A percentile compares a stretch with the other conserved stretches of the same genome.
These are phyloP conservation scores for Discostella stelligera DNA, from an alignment of 352 stramenopile species.

Conservation along the genomic window DNA sequence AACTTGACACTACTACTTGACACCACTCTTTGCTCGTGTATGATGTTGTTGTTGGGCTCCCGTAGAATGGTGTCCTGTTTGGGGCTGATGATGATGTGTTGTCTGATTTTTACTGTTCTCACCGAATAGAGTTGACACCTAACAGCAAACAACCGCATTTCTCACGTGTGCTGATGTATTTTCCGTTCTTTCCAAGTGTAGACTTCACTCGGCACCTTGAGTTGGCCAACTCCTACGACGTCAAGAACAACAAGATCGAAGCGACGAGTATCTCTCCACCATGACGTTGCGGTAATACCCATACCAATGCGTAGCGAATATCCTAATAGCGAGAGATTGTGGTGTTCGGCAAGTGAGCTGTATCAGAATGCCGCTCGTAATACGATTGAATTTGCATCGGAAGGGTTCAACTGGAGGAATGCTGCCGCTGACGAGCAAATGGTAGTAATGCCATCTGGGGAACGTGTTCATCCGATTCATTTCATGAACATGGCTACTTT, in stretches of 20 bases:
- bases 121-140: no score
- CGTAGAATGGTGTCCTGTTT: no score
- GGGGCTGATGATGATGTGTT: no score
- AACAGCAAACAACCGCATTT: no score
- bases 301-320: slow-evolving; percentile 74
- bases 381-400: slow-evolving; percentile 65
- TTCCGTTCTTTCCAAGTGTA: neutral
- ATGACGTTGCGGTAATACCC: slow-evolving; percentile 61
- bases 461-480: slow-evolving; percentile 70
- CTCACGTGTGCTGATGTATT: neutral
- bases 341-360: slow-evolving; percentile 61
- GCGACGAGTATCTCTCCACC: slow-evolving; percentile 56
- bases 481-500: slow-evolving; percentile 40
- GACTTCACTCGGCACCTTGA: neutral
- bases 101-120: no score
- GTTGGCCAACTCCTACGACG: neutral
- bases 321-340: slow-evolving; percentile 51
- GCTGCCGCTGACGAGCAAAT: slow-evolving; percentile 68
- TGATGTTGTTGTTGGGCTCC: no score
- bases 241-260: slow-evolving; percentile 44
- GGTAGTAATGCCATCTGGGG: slow-evolving; percentile 45
- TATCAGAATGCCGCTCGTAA: slow-evolving; percentile 73
- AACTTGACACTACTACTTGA: neutral
- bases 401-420: slow-evolving; percentile 72
- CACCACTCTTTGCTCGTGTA: neutral